Evolutionary conservation across 139 green algal genomes (phyloP).

Genomic region (Volvox reticuliferus): DNA sequence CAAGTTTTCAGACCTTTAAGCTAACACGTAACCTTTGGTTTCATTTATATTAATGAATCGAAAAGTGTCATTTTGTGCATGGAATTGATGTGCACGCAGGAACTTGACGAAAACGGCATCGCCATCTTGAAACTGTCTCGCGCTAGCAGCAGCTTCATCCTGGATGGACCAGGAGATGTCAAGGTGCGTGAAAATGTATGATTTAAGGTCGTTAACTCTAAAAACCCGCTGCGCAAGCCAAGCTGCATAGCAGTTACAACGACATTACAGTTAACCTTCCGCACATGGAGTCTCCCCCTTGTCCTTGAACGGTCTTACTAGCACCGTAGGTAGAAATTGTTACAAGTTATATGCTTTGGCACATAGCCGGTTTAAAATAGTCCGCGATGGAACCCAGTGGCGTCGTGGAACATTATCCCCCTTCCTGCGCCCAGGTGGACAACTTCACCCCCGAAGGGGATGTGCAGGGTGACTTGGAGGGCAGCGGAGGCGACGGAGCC

Average conservation of each 20-base stretch:
- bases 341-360: too few relatives aligned
- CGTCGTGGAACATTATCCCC: neutral
- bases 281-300: too few relatives aligned
- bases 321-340: too few relatives aligned
- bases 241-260: too few relatives aligned
- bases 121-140: slow-evolving; percentile 22
- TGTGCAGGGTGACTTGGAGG: neutral
- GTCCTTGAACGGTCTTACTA: too few relatives aligned
- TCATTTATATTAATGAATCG: too few relatives aligned
- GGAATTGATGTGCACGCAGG: neutral
- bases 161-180: slow-evolving; percentile 34
- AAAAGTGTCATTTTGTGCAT: neutral
- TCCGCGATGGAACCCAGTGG: too few relatives aligned
- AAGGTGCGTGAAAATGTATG: slow-evolving; percentile 1
- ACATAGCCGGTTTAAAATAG: too few relatives aligned
- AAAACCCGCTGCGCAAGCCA: neutral
- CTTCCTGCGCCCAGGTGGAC: neutral
- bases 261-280: too few relatives aligned
- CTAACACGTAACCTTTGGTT: too few relatives aligned
- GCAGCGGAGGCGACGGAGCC: neutral
- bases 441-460: slow-evolving; percentile 39
- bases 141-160: slow-evolving; percentile 17
- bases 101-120: slow-evolving; percentile 40
- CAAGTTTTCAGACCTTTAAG: neutral
- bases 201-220: neutral